A percentile compares a stretch with the other conserved stretches of the same genome.
phyloP scores from a whole-genome alignment of 495 filamentous ascomycete species.

The Lindgomyces ingoldianus region DNA sequence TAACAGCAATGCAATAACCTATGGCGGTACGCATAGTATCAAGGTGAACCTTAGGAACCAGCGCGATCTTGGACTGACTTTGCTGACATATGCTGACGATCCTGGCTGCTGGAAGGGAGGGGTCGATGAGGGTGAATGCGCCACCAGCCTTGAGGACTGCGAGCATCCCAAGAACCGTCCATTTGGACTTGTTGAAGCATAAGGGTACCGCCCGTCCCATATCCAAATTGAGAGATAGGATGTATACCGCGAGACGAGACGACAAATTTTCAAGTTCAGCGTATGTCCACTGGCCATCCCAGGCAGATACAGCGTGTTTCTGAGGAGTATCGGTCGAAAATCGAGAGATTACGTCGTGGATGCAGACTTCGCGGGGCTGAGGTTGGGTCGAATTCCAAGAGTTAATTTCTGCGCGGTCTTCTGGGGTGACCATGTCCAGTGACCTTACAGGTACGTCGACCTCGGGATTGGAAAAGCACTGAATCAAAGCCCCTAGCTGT shows the following conservation, averaged over 20 bases:
- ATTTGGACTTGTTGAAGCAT: slow-evolving; percentile 11
- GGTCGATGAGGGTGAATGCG: slow-evolving; percentile 28
- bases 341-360: not conserved
- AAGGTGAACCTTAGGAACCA: not conserved
- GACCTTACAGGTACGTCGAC: not conserved
- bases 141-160: slow-evolving; percentile 30
- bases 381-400: not conserved
- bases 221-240: not conserved
- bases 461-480: not conserved
- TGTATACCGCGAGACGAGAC: not conserved
- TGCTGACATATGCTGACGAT: not conserved
- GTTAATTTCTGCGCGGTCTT: not conserved
- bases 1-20: not conserved
- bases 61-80: not conserved
- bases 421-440: not conserved
- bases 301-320: not conserved
- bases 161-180: slow-evolving; percentile 16
- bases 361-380: not conserved
- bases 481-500: not conserved
- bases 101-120: slow-evolving; percentile 12
- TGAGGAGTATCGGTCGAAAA: not conserved
- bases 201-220: not conserved
- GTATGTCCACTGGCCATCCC: not conserved
- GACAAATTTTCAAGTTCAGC: not conserved
- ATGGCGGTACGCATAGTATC: not conserved